Conservation (phyloP, 2,329 filamentous ascomycete species). For the Chaetomium strumarium region DNA sequence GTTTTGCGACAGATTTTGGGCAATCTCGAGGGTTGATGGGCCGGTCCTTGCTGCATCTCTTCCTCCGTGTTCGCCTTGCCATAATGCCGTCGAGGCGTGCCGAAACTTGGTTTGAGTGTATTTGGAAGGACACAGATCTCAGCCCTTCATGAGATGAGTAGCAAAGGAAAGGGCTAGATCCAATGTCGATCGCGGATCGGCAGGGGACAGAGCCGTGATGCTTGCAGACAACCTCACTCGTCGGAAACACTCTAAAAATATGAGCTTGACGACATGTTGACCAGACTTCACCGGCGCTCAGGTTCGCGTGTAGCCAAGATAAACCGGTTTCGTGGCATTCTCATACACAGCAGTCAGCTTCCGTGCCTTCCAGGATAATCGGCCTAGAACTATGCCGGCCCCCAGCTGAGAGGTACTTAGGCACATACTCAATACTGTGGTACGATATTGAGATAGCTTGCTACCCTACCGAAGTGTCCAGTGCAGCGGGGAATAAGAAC, state of each 20-base stretch:
- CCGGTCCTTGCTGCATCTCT: conserved; percentile 8
- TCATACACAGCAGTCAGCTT: no score
- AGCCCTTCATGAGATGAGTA: not conserved
- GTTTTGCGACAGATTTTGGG: not conserved
- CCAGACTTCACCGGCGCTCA: not conserved
- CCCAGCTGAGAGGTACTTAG: no score
- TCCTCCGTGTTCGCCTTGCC: not conserved
- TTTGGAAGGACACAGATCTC: not conserved
- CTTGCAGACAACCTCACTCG: not conserved
- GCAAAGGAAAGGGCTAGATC: not conserved
- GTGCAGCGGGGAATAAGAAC: no score
- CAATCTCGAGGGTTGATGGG: not conserved
- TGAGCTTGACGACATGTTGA: not conserved
- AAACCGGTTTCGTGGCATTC: not conserved
- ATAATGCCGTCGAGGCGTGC: conserved; percentile 1
- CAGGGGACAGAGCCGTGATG: not conserved
- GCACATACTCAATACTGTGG: no score
- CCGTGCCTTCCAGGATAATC: no score
- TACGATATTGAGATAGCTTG: no score
- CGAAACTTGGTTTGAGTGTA: not conserved
- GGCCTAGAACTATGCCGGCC: no score
- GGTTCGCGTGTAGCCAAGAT: not conserved
- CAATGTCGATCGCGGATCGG: conserved; percentile 1
- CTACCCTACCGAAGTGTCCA: no score
- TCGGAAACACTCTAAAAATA: not conserved